These are phyloP conservation scores for Citrus sp. DNA, from an alignment of 345 rosid species.

Conservation along the genomic window DNA sequence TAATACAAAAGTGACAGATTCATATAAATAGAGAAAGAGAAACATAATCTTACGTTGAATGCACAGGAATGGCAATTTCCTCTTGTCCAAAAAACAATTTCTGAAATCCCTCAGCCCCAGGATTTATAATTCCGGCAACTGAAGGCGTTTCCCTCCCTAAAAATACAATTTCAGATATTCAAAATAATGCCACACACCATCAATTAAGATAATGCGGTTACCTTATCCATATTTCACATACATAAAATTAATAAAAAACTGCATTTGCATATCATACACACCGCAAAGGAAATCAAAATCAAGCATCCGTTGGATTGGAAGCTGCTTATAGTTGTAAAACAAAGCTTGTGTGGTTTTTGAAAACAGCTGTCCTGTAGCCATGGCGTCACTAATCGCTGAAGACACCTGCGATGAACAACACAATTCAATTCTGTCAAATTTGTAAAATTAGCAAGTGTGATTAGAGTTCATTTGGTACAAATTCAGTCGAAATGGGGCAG, in stretches of 20 bases:
- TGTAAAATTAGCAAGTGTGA: not conserved
- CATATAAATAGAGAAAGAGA: not conserved
- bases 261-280: conserved; percentile 19
- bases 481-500: not conserved
- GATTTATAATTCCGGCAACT: conserved; percentile 93
- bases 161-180: not conserved
- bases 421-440: not conserved
- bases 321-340: conserved; percentile 95
- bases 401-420: conserved; percentile 32
- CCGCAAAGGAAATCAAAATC: conserved; percentile 99
- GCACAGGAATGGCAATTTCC: conserved; percentile 98
- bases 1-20: not conserved
- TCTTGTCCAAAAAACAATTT: conserved; percentile 98
- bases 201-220: not conserved
- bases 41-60: conserved; percentile 56
- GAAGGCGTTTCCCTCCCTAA: conserved; percentile 93
- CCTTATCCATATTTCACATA: not conserved
- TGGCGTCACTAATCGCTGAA: conserved; percentile 25
- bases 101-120: conserved; percentile 96
- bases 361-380: conserved; percentile 96
- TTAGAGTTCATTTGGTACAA: not conserved
- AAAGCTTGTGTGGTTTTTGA: conserved; percentile 82
- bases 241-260: not conserved
- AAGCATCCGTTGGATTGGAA: conserved; percentile 97
- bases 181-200: not conserved